Conservation (phyloP, 1,284 basidiomycete species). For the Heterobasidion parviporum region DNA sequence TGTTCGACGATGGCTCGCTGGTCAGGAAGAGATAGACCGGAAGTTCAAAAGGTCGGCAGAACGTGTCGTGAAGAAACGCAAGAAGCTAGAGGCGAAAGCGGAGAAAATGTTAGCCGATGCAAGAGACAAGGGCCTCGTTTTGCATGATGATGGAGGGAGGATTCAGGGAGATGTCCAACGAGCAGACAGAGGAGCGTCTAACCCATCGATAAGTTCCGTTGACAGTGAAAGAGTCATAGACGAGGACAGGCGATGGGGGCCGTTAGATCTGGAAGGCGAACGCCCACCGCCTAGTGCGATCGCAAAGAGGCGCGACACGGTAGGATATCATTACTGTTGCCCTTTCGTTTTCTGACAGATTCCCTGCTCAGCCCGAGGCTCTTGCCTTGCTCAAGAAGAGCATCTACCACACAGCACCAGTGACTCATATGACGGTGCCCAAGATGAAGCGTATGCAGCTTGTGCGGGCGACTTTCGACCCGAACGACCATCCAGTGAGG, state of each 20-base stretch:
- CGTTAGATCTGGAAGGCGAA: slow-evolving; percentile 51
- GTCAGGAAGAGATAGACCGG: slow-evolving; percentile 53
- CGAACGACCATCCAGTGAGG: slow-evolving; percentile 38
- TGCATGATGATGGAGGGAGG: slow-evolving; percentile 12
- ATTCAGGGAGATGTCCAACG: slow-evolving; percentile 4
- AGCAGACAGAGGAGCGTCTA: slow-evolving; percentile 1
- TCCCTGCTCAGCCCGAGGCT: slow-evolving; percentile 35
- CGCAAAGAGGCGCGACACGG: slow-evolving; percentile 53
- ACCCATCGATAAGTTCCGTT: not conserved
- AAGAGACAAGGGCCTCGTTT: slow-evolving; percentile 35
- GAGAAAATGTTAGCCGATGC: slow-evolving; percentile 36
- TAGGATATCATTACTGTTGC: slow-evolving; percentile 16
- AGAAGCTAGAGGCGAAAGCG: slow-evolving; percentile 31
- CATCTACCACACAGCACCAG: slow-evolving; percentile 48
- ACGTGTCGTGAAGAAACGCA: slow-evolving; percentile 31
- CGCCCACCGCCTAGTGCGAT: slow-evolving; percentile 56
- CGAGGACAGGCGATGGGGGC: slow-evolving; percentile 40
- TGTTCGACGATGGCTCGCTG: slow-evolving; percentile 45
- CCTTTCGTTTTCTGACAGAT: not conserved
- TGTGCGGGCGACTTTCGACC: slow-evolving; percentile 41
- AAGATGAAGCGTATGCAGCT: slow-evolving; percentile 36
- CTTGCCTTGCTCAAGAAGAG: slow-evolving; percentile 47
- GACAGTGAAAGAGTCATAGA: slow-evolving; percentile 23
- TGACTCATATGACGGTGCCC: slow-evolving; percentile 45
- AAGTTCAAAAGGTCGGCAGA: slow-evolving; percentile 34